Conservation (phyloP, 164 flowering plant species). For the Houttuynia cordata region DNA sequence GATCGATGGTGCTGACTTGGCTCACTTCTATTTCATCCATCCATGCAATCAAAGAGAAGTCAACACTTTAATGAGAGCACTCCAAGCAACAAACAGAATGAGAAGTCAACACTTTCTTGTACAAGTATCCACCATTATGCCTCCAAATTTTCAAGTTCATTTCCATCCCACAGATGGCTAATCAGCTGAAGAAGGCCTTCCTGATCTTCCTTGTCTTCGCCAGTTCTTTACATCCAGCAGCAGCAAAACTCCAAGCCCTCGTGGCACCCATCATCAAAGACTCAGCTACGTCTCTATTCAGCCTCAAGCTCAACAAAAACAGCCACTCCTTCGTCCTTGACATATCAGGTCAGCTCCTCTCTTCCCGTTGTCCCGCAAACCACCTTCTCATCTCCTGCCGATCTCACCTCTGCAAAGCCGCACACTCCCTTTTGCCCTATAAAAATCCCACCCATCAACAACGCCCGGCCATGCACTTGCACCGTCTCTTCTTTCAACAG, state of each 20-base stretch:
- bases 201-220: not conserved
- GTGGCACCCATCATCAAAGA: slow-evolving; percentile 26
- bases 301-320: slow-evolving; percentile 13
- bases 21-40: too few species aligned
- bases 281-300: slow-evolving; percentile 15
- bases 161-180: too few species aligned
- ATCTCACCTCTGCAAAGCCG: slow-evolving; percentile 8
- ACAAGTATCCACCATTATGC: too few species aligned
- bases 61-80: too few species aligned
- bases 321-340: slow-evolving; percentile 21
- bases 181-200: not conserved
- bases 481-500: slow-evolving; percentile 16
- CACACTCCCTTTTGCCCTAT: too few species aligned
- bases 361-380: slow-evolving; percentile 13
- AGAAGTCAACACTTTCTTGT: too few species aligned
- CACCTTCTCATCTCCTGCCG: slow-evolving; percentile 5
- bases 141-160: too few species aligned
- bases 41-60: too few species aligned
- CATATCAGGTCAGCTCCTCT: slow-evolving; percentile 15
- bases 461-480: slow-evolving; percentile 10
- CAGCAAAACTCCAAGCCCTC: slow-evolving; percentile 9
- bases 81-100: too few species aligned
- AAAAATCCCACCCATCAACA: not conserved
- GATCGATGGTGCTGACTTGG: too few species aligned
- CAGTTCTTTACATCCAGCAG: not conserved